Evolutionary conservation across 306 rosid species (phyloP).

Genomic region (Boehmeria nivea): DNA sequence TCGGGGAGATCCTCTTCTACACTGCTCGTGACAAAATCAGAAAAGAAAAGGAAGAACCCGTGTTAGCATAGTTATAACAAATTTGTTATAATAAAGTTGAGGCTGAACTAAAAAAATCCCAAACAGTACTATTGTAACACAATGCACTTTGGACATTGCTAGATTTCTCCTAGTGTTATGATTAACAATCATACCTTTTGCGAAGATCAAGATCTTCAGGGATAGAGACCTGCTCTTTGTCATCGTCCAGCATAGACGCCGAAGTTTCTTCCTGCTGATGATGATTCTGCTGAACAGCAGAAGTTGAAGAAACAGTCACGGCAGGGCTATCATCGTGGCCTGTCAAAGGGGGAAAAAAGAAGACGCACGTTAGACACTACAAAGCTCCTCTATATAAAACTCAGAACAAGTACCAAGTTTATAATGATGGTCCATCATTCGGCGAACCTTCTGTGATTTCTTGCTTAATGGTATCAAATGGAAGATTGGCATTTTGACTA

Average conservation of each 20-base stretch:
- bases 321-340: constrained; percentile 39
- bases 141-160: background rate
- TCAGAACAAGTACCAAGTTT: background rate
- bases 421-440: background rate
- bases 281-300: constrained; percentile 21
- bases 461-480: constrained; percentile 48
- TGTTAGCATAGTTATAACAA: background rate
- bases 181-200: constrained; percentile 37
- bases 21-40: constrained; percentile 32
- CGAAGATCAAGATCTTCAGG: constrained; percentile 32
- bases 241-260: constrained; percentile 27
- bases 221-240: constrained; percentile 29
- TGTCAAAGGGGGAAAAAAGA: constrained; percentile 23
- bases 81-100: background rate
- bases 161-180: constrained; percentile 2
- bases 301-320: constrained; percentile 16
- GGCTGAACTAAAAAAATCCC: background rate
- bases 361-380: constrained; percentile 12
- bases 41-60: background rate
- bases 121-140: background rate
- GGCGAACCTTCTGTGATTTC: constrained; percentile 57
- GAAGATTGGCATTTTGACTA: constrained; percentile 34
- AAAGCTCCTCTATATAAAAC: constrained; percentile 4
- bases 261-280: constrained; percentile 36
- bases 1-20: constrained; percentile 80